Evolutionary conservation across 805 yeast genomes (phyloP), one percentile per base, ranked within the genome.

Genomic region (Candida chilensis): DNA sequence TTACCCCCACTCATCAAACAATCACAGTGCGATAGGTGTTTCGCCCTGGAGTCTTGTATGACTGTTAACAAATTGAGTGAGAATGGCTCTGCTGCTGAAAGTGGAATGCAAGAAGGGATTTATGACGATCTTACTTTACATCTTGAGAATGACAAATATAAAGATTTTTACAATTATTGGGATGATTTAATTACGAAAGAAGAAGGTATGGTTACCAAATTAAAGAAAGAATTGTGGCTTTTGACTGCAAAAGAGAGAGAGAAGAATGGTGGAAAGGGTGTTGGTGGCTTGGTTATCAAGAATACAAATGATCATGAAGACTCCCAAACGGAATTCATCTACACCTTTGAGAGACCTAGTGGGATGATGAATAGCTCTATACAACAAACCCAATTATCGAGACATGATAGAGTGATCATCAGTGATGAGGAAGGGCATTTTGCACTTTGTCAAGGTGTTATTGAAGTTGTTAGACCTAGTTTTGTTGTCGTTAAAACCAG

Each of bases 391-490:
- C 85, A 79, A 34, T 42, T 86, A 2, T 31, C 57, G 0, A 57
- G 63, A 22, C 64, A 69, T 37, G 96, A 88, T 45, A 60, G 74
- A 24, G 68, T 88, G 1, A 62, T 81, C 11, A 57, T 87, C 1
- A 86, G 95, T 45, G 95, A 83, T 48, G 94, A 84, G 41, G 36
- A 49, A 0, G 95, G 95, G 1, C 85, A 81, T 47, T 78, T 78
- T 49, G 81, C 84, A 0, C 44, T 88, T 16, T 74, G 86, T 1
- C 64, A 63, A 29, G 96, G 94, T 0, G 52, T 48, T 27, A 63
- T 87, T 4, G 52, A 57, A 5, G 40, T 47, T 3, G 54, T 81
- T 0, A 55, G 65, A 5, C 52, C 60, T 0, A 57, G 58, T 5
- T 40, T 49, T 5, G 47, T 86, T 2, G 55, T 58, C 1, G 50